These are phyloP conservation scores for Sordaria brevicollis DNA, from an alignment of 495 filamentous ascomycete genomes.

Conservation along the genomic window DNA sequence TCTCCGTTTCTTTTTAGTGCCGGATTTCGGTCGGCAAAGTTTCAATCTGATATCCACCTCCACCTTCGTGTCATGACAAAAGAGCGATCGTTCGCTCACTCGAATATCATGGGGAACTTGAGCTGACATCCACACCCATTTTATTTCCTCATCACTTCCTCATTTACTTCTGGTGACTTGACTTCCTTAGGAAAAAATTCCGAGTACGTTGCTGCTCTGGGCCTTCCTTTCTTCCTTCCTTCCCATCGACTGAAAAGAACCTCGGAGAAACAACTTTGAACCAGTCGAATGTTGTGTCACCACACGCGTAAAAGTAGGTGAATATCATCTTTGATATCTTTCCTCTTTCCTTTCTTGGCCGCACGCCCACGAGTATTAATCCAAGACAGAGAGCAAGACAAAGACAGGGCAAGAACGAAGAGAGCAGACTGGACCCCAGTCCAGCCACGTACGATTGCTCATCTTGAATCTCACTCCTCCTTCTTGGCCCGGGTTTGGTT, in stretches of 20 bases:
- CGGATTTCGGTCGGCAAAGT: not conserved
- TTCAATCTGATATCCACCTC: too few relatives aligned
- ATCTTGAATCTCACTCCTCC: not conserved
- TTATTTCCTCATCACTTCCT: not conserved
- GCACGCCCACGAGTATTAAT: not conserved
- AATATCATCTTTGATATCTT: not conserved
- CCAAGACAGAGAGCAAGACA: not conserved
- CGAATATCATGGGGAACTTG: too few relatives aligned
- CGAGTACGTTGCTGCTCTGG: too few relatives aligned
- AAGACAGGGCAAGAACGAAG: not conserved
- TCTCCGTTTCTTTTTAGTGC: not conserved
- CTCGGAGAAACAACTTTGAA: not conserved
- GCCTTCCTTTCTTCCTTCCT: too few relatives aligned
- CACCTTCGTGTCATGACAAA: not conserved
- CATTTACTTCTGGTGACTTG: not conserved
- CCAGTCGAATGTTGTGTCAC: not conserved
- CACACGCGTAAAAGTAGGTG: not conserved
- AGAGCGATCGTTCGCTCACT: not conserved
- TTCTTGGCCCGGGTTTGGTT: too few relatives aligned
- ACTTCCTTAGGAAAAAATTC: too few relatives aligned
- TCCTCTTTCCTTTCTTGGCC: not conserved
- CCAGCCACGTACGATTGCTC: not conserved
- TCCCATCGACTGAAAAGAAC: not conserved
- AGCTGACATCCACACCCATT: too few relatives aligned
- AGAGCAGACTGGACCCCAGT: not conserved